Conservation (phyloP, 805 yeast species). For the Candida qinlingensis region DNA sequence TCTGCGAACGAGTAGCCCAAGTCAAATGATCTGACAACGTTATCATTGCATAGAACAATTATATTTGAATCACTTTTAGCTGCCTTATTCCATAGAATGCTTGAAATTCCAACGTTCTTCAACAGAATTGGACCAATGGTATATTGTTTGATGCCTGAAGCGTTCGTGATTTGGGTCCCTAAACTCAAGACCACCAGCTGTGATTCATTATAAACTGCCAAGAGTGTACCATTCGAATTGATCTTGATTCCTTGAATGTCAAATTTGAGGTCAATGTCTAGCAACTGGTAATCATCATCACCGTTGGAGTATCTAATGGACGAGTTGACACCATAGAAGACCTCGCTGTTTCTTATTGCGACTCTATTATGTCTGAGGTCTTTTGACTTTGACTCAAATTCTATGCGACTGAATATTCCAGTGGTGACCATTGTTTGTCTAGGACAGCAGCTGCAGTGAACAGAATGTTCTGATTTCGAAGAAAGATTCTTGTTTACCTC, state of each 20-base stretch:
- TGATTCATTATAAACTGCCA: conserved; percentile 36
- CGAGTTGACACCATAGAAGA: conserved; percentile 16
- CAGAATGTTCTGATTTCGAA: too few relatives aligned
- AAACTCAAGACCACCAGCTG: conserved; percentile 28
- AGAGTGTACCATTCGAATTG: conserved; percentile 36
- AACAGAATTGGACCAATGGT: conserved; percentile 26
- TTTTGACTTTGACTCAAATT: not conserved
- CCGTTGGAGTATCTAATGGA: conserved; percentile 15
- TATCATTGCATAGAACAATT: conserved; percentile 34
- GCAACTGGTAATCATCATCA: conserved; percentile 7
- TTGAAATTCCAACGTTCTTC: conserved; percentile 27
- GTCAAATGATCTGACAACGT: conserved; percentile 31
- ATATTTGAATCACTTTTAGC: conserved; percentile 39
- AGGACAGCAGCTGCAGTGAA: not conserved
- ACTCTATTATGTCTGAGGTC: conserved; percentile 14
- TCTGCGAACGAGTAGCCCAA: conserved; percentile 24
- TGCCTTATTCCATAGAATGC: conserved; percentile 40
- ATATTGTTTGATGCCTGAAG: conserved; percentile 16
- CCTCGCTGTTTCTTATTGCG: conserved; percentile 16
- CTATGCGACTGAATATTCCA: conserved; percentile 1
- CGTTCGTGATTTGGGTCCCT: conserved; percentile 21
- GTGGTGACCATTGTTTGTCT: conserved; percentile 4
- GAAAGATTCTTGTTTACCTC: too few relatives aligned
- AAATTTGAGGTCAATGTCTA: conserved; percentile 22
- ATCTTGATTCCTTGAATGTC: conserved; percentile 30